These are phyloP conservation scores for Aspergillus bridgeri DNA, from an alignment of 495 filamentous ascomycete genomes.

Conservation along the genomic window DNA sequence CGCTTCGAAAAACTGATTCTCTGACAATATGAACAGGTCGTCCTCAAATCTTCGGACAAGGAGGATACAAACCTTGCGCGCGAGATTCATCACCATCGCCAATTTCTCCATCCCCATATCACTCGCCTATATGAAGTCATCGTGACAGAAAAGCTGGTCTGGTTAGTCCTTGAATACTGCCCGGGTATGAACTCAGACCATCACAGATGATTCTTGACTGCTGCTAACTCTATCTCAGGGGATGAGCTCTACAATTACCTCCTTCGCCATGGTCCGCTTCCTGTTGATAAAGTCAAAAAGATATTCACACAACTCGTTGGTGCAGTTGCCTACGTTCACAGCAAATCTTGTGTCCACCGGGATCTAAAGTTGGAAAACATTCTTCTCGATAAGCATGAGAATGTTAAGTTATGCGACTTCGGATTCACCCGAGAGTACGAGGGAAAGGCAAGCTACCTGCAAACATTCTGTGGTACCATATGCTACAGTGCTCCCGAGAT, in stretches of 20 bases:
- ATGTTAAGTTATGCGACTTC: slow-evolving; percentile 98
- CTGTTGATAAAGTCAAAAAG: slow-evolving; percentile 85
- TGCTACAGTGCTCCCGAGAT: slow-evolving; percentile 98
- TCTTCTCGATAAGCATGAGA: slow-evolving; percentile 91
- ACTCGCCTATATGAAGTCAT: slow-evolving; percentile 96
- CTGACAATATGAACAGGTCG: slow-evolving; percentile 58
- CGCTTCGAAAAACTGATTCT: neutral
- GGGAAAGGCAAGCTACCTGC: slow-evolving; percentile 88
- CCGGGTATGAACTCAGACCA: slow-evolving; percentile 59
- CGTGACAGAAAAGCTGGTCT: slow-evolving; percentile 89
- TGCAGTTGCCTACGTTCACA: slow-evolving; percentile 93
- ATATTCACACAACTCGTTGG: slow-evolving; percentile 96
- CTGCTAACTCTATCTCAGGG: slow-evolving; percentile 49
- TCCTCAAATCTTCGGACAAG: slow-evolving; percentile 96
- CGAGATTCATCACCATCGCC: slow-evolving; percentile 97
- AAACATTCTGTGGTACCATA: slow-evolving; percentile 96
- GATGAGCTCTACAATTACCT: slow-evolving; percentile 98
- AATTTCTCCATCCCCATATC: slow-evolving; percentile 97
- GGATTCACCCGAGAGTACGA: slow-evolving; percentile 98
- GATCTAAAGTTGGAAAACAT: slow-evolving; percentile 98
- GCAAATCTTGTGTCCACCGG: slow-evolving; percentile 91
- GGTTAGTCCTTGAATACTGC: slow-evolving; percentile 96
- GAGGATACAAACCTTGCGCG: slow-evolving; percentile 92
- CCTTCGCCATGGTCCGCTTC: slow-evolving; percentile 76
- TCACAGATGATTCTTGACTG: neutral